Evolutionary conservation across 2,329 filamentous ascomycete genomes (phyloP), one percentile per base, ranked within the genome.

Genomic region (Curvularia lunata): DNA sequence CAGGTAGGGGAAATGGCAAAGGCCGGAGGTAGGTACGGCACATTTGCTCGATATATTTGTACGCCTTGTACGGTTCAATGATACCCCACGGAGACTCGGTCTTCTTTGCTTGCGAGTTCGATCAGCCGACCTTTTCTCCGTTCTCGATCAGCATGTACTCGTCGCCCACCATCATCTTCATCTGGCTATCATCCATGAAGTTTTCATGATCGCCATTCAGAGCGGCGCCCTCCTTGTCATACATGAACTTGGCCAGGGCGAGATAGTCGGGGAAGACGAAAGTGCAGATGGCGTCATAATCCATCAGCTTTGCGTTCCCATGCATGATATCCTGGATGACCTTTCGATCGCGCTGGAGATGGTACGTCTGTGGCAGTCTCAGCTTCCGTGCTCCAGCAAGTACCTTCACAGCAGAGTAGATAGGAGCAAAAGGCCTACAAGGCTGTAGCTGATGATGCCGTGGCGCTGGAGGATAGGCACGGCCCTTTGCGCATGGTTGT

Each of bases 221-320:
- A 10, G 75, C 78, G n/a, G 79, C 79, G 23, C 74, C 75, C 2
- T 77, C 78, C 43, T 78, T 77, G 66, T 81, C 78, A 64, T 79
- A 81, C 69, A 81, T 71, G 67, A 81, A 81, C 61, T 73, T 76
- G 27, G 79, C 79, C 51, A 81, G 75, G n/a, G 75, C 72, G 52
- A 76, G 71, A 56, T 81, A 81, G 62, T 81, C 79, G 48, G 75
- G 75, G 59, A 82, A 82, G 52, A 80, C 78, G 65, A 81, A 81
- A 10, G 78, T 81, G 70, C 80, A 81, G 32, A 81, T 81, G 48
- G 80, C 80, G 61, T 81, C 79, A 65, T 80, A 81, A 49, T 79
- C 75, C 48, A 79, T 63, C 57, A 81, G 71, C 49, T 75, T 69
- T 8, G 78, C 79, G 53, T 79, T 76, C 19, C 79, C 79, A 54